Conservation (phyloP, 1,284 basidiomycete species). For the Rhodofomes roseus region DNA sequence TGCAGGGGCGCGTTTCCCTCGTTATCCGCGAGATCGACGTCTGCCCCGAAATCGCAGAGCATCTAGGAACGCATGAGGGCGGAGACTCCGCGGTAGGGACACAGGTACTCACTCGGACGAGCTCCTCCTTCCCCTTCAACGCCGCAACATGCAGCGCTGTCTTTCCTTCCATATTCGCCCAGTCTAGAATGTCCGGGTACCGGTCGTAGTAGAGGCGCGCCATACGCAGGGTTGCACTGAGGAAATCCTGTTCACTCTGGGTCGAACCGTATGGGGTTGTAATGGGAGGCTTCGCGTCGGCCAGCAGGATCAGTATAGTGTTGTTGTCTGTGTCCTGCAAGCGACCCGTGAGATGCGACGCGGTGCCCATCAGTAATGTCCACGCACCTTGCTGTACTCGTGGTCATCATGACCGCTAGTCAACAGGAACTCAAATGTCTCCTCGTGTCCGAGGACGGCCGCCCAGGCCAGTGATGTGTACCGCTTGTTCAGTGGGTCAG, state of each 20-base stretch:
- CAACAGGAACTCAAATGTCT: slow-evolving; percentile 87
- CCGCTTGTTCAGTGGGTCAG: slow-evolving; percentile 69
- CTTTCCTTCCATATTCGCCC: slow-evolving; percentile 85
- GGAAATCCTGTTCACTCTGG: slow-evolving; percentile 53
- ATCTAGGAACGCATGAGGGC: slow-evolving; percentile 39
- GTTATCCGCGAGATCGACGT: slow-evolving; percentile 84
- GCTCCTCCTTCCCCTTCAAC: slow-evolving; percentile 84
- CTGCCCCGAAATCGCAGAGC: slow-evolving; percentile 85
- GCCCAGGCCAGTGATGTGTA: slow-evolving; percentile 89
- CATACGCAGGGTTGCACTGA: slow-evolving; percentile 75
- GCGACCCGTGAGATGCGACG: not conserved
- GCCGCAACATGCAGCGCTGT: slow-evolving; percentile 89
- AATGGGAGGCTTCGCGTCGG: slow-evolving; percentile 62
- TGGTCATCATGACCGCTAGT: slow-evolving; percentile 85
- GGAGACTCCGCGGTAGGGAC: slow-evolving; percentile 19
- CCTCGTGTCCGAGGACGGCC: slow-evolving; percentile 78
- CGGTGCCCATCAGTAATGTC: not conserved
- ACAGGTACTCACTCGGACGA: slow-evolving; percentile 65
- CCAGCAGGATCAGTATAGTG: slow-evolving; percentile 85
- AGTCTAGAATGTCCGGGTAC: slow-evolving; percentile 83
- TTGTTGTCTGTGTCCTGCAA: slow-evolving; percentile 85
- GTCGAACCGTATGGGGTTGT: slow-evolving; percentile 44
- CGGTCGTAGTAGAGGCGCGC: slow-evolving; percentile 77
- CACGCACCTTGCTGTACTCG: slow-evolving; percentile 82
- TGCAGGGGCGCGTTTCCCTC: slow-evolving; percentile 92